phyloP scores from a whole-genome alignment of 257 asterid species.

The Solanum virginianum region DNA sequence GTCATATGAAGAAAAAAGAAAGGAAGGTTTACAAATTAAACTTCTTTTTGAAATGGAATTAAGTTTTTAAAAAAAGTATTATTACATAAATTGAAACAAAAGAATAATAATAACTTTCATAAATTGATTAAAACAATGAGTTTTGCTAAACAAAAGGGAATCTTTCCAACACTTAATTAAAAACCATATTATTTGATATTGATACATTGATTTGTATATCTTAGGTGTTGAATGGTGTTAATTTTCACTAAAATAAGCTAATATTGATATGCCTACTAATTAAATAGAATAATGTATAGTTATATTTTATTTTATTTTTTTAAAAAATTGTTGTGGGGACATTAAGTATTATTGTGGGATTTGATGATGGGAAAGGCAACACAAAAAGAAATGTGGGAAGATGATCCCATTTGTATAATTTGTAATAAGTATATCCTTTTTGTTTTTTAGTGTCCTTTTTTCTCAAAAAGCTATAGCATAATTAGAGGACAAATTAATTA shows the following conservation, averaged over 20 bases:
- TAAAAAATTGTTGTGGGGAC: background rate
- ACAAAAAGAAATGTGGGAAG: constrained; percentile 21
- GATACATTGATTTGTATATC: background rate
- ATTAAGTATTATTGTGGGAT: background rate
- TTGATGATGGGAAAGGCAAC: constrained; percentile 11
- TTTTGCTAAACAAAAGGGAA: background rate
- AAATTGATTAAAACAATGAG: background rate
- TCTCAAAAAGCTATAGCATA: constrained; percentile 5
- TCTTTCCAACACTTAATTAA: background rate
- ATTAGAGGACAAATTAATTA: background rate
- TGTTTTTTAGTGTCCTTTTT: constrained; percentile 9
- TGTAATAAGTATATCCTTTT: constrained; percentile 25
- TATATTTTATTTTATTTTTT: background rate
- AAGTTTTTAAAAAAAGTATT: too few relatives aligned
- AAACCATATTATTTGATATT: background rate
- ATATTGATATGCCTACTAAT: background rate
- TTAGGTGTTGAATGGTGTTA: background rate
- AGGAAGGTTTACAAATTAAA: background rate
- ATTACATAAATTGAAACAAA: too few relatives aligned
- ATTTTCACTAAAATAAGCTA: background rate
- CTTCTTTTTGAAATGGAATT: too few relatives aligned
- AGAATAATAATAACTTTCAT: background rate
- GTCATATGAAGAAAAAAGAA: background rate
- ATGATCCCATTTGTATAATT: constrained; percentile 31
- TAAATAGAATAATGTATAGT: background rate